These are phyloP conservation scores for Murraya paniculata DNA, from an alignment of 345 rosid genomes.

Conservation along the genomic window DNA sequence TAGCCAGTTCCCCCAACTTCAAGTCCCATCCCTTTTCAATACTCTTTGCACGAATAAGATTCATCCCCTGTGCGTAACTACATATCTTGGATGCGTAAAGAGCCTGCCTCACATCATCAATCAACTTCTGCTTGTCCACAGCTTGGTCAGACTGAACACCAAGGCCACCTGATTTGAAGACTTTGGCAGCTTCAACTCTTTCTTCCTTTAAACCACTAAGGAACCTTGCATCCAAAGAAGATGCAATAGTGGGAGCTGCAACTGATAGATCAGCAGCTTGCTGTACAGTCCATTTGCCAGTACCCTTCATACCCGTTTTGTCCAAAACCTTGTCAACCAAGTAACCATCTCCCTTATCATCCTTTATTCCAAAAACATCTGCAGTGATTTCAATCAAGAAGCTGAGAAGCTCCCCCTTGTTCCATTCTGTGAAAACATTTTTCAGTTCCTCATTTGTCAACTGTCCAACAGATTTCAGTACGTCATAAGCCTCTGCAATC, in stretches of 20 bases:
- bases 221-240: constrained; percentile 89
- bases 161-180: constrained; percentile 75
- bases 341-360: constrained; percentile 80
- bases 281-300: constrained; percentile 98
- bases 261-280: constrained; percentile 97
- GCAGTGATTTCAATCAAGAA: constrained; percentile 94
- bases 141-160: constrained; percentile 58
- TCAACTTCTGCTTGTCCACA: constrained; percentile 75
- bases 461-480: constrained; percentile 82
- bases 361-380: constrained; percentile 81
- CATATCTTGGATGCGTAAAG: constrained; percentile 95
- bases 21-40: constrained; percentile 81
- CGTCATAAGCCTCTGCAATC: constrained; percentile 91
- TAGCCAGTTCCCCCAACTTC: constrained; percentile 89
- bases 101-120: constrained; percentile 86
- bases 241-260: constrained; percentile 88
- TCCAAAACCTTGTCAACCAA: constrained; percentile 94
- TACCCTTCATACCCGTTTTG: constrained; percentile 98
- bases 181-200: constrained; percentile 80
- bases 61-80: constrained; percentile 98
- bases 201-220: constrained; percentile 93
- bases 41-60: constrained; percentile 90
- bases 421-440: constrained; percentile 77
- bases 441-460: constrained; percentile 78
- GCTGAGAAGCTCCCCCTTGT: constrained; percentile 92